A percentile compares a stretch with the other conserved stretches of the same genome.
Conservation (phyloP, 352 stramenopile species). For the Pythium dissotocum region DNA sequence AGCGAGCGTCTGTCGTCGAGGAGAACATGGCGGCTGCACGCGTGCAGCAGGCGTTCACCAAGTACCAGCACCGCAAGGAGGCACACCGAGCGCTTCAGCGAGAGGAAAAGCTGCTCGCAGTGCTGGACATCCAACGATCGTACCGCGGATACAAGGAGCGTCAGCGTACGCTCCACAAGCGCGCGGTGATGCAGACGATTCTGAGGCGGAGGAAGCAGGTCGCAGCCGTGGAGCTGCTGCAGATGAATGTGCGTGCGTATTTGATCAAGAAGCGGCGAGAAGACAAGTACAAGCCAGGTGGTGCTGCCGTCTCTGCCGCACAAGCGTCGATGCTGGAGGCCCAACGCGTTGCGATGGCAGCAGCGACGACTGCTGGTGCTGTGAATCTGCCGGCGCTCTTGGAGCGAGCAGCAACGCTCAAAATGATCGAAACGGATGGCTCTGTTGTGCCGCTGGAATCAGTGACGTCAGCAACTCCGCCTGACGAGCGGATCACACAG, state of each 20-base stretch:
- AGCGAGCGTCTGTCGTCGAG: constrained; percentile 41
- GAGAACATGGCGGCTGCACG: constrained; percentile 50
- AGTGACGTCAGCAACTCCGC: not conserved
- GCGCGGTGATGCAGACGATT: constrained; percentile 56
- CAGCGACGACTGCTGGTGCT: not conserved
- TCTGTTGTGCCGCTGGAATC: not conserved
- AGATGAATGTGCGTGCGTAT: constrained; percentile 65
- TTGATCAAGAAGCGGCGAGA: constrained; percentile 42
- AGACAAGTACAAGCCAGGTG: constrained; percentile 4
- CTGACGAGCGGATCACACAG: constrained; percentile 19
- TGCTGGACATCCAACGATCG: constrained; percentile 62
- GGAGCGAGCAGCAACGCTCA: not conserved
- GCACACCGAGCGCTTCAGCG: constrained; percentile 42
- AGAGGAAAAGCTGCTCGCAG: constrained; percentile 55
- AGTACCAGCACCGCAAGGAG: constrained; percentile 59
- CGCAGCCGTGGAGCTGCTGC: constrained; percentile 58
- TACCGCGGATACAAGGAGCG: constrained; percentile 62
- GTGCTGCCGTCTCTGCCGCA: not conserved
- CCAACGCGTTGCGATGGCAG: not conserved
- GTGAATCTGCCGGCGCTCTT: not conserved
- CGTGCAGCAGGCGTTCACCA: constrained; percentile 58
- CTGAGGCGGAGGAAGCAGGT: constrained; percentile 43
- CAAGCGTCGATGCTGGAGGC: constrained; percentile 15
- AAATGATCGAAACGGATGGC: not conserved
- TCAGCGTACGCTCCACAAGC: constrained; percentile 48